Evolutionary conservation across 1,284 basidiomycete species (phyloP).

Genomic region (Austroboletus niveus): DNA sequence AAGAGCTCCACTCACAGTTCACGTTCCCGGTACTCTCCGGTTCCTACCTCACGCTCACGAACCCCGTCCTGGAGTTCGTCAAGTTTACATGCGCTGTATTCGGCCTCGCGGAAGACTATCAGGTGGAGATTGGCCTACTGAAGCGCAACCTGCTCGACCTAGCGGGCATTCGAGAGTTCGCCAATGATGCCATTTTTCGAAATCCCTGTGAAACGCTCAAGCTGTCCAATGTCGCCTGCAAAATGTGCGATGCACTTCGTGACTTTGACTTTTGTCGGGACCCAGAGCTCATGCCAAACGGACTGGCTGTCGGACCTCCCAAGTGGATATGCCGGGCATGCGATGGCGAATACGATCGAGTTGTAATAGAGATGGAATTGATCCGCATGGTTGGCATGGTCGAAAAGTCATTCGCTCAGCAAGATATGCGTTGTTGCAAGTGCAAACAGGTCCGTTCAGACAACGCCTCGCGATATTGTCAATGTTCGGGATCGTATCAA

Average conservation of each 20-base stretch:
- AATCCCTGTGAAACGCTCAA: slow-evolving; percentile 94
- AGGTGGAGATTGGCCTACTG: slow-evolving; percentile 85
- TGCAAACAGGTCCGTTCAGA: slow-evolving; percentile 89
- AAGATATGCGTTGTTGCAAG: slow-evolving; percentile 85
- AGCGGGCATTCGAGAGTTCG: slow-evolving; percentile 87
- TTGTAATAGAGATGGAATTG: slow-evolving; percentile 83
- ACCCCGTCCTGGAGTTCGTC: slow-evolving; percentile 87
- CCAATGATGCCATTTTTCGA: slow-evolving; percentile 77
- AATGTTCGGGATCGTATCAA: slow-evolving; percentile 84
- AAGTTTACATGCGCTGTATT: slow-evolving; percentile 88
- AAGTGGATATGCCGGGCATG: slow-evolving; percentile 74
- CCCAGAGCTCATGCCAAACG: slow-evolving; percentile 72
- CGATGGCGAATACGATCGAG: slow-evolving; percentile 84
- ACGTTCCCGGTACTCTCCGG: slow-evolving; percentile 89
- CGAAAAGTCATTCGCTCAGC: slow-evolving; percentile 79
- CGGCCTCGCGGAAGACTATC: slow-evolving; percentile 72
- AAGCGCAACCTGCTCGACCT: slow-evolving; percentile 90
- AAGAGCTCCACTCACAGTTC: slow-evolving; percentile 59
- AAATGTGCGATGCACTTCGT: slow-evolving; percentile 84
- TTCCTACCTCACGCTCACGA: slow-evolving; percentile 71
- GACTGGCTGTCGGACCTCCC: slow-evolving; percentile 42
- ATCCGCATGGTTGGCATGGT: slow-evolving; percentile 75
- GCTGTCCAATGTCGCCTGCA: slow-evolving; percentile 87
- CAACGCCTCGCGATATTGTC: slow-evolving; percentile 83
- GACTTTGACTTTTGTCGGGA: slow-evolving; percentile 98